Conservation (phyloP, 257 asterid species). For the Plantago ovata region DNA sequence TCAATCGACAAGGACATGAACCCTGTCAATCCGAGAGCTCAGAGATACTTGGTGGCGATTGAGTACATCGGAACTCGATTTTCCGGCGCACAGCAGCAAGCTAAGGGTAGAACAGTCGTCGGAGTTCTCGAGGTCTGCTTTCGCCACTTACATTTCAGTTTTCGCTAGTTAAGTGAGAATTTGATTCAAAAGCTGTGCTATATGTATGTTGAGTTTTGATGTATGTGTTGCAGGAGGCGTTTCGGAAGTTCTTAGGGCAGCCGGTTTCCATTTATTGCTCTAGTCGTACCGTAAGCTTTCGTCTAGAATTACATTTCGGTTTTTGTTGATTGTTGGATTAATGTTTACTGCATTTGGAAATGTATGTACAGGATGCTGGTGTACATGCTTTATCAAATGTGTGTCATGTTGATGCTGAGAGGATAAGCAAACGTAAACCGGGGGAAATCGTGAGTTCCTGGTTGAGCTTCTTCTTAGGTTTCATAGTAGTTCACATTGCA, state of each 20-base stretch:
- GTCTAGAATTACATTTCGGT: background rate
- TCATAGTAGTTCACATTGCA: too few species aligned
- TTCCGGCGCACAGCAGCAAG: conserved; percentile 84
- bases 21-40: conserved; percentile 40
- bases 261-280: conserved; percentile 84
- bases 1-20: conserved; percentile 35
- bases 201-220: background rate
- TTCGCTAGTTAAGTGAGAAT: background rate
- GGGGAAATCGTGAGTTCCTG: conserved; percentile 64
- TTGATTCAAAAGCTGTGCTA: background rate
- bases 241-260: conserved; percentile 69
- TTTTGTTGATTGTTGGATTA: background rate
- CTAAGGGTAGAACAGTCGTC: conserved; percentile 65
- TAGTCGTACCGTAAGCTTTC: conserved; percentile 79
- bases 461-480: too few species aligned
- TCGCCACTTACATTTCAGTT: background rate
- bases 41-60: conserved; percentile 70
- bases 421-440: conserved; percentile 94
- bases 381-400: conserved; percentile 94
- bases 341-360: background rate
- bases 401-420: conserved; percentile 86
- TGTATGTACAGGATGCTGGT: conserved; percentile 67
- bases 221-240: conserved; percentile 51
- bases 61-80: conserved; percentile 90
- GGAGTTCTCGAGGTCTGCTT: conserved; percentile 69